These are phyloP conservation scores for Pseudocercospora ulei DNA, from an alignment of 2,329 filamentous ascomycete species.

Conservation along the genomic window DNA sequence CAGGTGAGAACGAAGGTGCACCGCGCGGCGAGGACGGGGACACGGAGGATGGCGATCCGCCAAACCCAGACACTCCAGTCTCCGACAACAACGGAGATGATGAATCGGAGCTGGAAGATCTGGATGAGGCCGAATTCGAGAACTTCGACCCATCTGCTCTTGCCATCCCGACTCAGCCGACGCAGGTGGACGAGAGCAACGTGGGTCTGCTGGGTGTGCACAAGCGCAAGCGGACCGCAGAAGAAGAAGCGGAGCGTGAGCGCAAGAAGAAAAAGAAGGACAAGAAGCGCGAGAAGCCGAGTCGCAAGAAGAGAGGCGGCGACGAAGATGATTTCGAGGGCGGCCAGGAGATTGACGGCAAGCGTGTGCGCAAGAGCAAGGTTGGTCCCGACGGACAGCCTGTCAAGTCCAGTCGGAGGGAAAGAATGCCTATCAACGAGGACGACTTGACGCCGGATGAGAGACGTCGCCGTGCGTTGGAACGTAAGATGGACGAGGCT, in stretches of 20 bases:
- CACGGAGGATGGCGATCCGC: conserved; percentile 15
- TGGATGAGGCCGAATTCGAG: conserved; percentile 56
- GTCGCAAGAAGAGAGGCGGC: conserved; percentile 17
- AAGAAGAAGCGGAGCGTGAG: conserved; percentile 50
- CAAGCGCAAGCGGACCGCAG: conserved; percentile 56
- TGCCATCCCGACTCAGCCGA: conserved; percentile 51
- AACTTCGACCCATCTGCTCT: conserved; percentile 55
- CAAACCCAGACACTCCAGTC: conserved; percentile 30
- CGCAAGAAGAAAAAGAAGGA: conserved; percentile 37
- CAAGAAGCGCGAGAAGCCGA: conserved; percentile 25
- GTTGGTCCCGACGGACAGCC: conserved; percentile 40
- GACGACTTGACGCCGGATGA: conserved; percentile 75
- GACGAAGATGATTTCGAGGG: conserved; percentile 24
- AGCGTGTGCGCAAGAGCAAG: conserved; percentile 45
- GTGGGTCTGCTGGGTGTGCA: conserved; percentile 53
- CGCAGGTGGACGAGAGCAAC: conserved; percentile 53
- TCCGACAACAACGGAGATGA: conserved; percentile 47
- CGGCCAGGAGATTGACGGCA: conserved; percentile 47
- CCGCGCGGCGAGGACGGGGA: conserved; percentile 29
- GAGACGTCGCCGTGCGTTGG: conserved; percentile 70
- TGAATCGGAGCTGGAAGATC: conserved; percentile 53
- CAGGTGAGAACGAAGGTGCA: conserved; percentile 15
- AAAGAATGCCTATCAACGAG: conserved; percentile 57
- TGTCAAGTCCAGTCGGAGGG: conserved; percentile 40
- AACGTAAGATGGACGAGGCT: conserved; percentile 77